Base-by-base conservation (phyloP, 208 protist species). In the Trypanosoma congolense region DNA sequence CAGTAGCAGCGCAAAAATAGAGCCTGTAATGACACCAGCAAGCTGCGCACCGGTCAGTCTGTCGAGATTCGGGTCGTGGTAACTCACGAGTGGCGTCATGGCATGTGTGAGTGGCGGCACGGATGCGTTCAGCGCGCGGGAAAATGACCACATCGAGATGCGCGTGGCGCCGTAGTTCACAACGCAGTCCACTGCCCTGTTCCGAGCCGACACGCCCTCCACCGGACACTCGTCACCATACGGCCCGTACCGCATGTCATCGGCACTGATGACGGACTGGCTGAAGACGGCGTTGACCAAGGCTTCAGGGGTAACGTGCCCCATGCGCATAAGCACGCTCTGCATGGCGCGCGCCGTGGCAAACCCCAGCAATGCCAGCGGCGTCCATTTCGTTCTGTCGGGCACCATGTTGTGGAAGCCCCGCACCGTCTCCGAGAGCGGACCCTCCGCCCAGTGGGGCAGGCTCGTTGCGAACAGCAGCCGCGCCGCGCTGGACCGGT, bases 131-230 rank as follows among this genome's bases (percentile, higher is more conserved):
- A 87, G 35, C 14, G 76, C 61, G 25, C 65, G 62, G 2, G 49
- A 28, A 24, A 77, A 48, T 0, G 61, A 75, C 36, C 72, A 47
- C 33, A 60, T 61, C 2, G 31, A 35, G 25, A 87, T 80, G 49
- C 26, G 24, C 24, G 63, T 61, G 1, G 79, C 79, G 10, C 75
- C 79, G 65, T 75, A 87, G 62, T 82, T 87, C 24, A 56, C 47
- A n/a, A 9, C 38, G 26, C 57, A 59, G 5, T 6, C 24, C 3
- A 18, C 18, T n/a, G n/a, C n/a, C 18, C 12, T 52, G 33, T 38
- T 38, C 33, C 6, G 33, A 22, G 21, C 47, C 14, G 26, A 51
- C 70, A 28, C 31, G 21, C 3, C 0, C 55, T 0, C 28, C 14
- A 28, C 2, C 36, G 2, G 43, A 6, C 12, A 6, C 9, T 8